Base-by-base conservation (phyloP, 2,329 filamentous ascomycete genomes). In the Cladosporium phlei region DNA sequence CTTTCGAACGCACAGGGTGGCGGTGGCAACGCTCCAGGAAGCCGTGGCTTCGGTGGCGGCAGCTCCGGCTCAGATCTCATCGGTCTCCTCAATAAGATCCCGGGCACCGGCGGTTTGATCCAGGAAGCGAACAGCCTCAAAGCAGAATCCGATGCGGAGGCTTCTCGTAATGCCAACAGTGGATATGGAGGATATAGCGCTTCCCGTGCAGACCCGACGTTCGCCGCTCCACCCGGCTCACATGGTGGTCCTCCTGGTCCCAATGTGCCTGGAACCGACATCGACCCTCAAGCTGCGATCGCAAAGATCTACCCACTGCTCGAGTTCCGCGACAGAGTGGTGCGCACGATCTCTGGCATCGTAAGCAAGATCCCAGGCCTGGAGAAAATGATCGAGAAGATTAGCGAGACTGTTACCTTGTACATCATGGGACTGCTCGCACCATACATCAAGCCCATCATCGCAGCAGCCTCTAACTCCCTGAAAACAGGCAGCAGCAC, bases 321-420 rank as follows among this genome's bases (percentile, higher is more conserved):
- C 0, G 79, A 87, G 50, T 98, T 97, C 74, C 80, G 91, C 50
- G 93, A 98, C 72, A 93, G 85, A 60, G 89, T 98, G 46, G 90
- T 96, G 40, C 88, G 88, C 56, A 79, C 83, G 30, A 89, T 98
- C 66, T 88, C 82, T 60, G 79, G 81, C 29, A 85, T 89, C 43
- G 88, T 97, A 55, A 82, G 89, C 58, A 96, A 94, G 71, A 85
- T 98, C 29, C 93, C 93, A 0, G 91, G 91, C 0, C 75, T 98
- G 3, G 88, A 95, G 68, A 72, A 83, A 51, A 73, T 96, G n/a
- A 81, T 97, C 17, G 91, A 97, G 54, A 91, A 88, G 58, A 95
- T 98, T 59, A 88, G 86, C 47, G 93, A 98, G 70, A 91, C 86
- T 1, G 74, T 98, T 30, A 95, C 91, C 0, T 77, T 95, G 5